A percentile compares a stretch with the other conserved stretches of the same genome.
phyloP scores from a whole-genome alignment of 2,329 filamentous ascomycete species.

The Sclerotinia trifoliorum region DNA sequence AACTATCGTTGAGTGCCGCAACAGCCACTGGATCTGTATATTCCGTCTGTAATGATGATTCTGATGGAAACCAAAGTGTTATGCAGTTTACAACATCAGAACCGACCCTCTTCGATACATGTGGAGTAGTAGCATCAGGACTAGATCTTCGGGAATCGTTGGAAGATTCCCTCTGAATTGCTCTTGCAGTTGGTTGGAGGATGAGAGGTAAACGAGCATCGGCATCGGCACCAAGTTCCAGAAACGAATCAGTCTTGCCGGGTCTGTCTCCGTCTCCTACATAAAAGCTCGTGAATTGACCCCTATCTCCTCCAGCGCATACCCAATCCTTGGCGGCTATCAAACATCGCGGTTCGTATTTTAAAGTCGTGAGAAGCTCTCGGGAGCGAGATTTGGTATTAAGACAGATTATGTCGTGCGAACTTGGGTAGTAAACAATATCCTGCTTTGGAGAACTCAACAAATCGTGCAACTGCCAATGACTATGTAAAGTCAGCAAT shows the following conservation, averaged over 20 bases:
- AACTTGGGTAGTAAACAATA: conserved; percentile 81
- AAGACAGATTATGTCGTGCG: conserved; percentile 67
- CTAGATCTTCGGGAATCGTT: conserved; percentile 27
- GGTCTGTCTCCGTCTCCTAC: conserved; percentile 29
- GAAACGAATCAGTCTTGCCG: conserved; percentile 10
- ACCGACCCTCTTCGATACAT: conserved; percentile 55
- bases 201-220: conserved; percentile 58
- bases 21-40: conserved; percentile 62
- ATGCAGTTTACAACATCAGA: conserved; percentile 65
- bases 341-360: conserved; percentile 78
- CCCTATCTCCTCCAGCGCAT: conserved; percentile 83
- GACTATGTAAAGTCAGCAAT: conserved; percentile 48
- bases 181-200: conserved; percentile 40
- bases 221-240: conserved; percentile 45
- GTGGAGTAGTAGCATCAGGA: conserved; percentile 25
- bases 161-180: conserved; percentile 23
- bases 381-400: conserved; percentile 68
- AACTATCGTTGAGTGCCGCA: conserved; percentile 88
- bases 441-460: conserved; percentile 77
- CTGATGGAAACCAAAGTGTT: conserved; percentile 57
- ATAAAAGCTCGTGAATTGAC: conserved; percentile 63
- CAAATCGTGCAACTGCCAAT: conserved; percentile 87
- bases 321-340: conserved; percentile 86
- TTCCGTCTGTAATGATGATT: conserved; percentile 40
- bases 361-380: conserved; percentile 69